Conservation (phyloP, 1,284 basidiomycete genomes). For the Coniophora puteana region DNA sequence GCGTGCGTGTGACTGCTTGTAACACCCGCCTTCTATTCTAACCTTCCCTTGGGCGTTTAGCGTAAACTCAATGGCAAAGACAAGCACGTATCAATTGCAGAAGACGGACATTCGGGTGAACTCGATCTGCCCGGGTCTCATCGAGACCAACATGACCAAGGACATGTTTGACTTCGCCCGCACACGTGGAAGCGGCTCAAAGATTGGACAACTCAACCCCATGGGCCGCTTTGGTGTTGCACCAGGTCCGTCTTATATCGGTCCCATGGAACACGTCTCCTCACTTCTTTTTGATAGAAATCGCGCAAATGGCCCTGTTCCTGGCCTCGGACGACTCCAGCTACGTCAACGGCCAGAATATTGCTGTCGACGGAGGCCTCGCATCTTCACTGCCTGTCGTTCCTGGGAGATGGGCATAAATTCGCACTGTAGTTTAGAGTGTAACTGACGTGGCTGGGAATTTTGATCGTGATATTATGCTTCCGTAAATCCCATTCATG, state of each 20-base stretch:
- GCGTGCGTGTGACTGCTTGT: conserved; percentile 53
- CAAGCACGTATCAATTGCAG: conserved; percentile 76
- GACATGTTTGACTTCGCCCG: conserved; percentile 75
- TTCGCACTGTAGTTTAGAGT: too few species aligned
- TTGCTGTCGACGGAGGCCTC: conserved; percentile 86
- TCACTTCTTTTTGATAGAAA: conserved; percentile 42
- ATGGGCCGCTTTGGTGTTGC: conserved; percentile 75
- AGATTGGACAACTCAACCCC: conserved; percentile 87
- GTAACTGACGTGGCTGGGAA: too few species aligned
- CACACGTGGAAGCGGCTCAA: conserved; percentile 63
- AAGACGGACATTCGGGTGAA: conserved; percentile 86
- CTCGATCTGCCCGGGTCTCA: conserved; percentile 87
- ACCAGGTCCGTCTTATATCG: conserved; percentile 51
- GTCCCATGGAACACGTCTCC: conserved; percentile 13
- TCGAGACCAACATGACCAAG: conserved; percentile 87
- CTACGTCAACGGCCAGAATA: conserved; percentile 89
- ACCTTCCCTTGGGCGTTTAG: conserved; percentile 32
- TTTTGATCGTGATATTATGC: too few species aligned
- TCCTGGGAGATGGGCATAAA: conserved; percentile 31
- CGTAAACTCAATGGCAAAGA: conserved; percentile 85
- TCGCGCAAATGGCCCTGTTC: conserved; percentile 83
- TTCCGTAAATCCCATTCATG: too few species aligned
- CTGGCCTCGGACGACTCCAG: conserved; percentile 89
- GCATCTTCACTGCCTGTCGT: conserved; percentile 53
- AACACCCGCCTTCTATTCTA: conserved; percentile 2